Percentiles rank a stretch among this genome's conserved stretches.
Evolutionary conservation across 805 yeast species (phyloP).

Genomic region (Saccharomyces eubayanus): DNA sequence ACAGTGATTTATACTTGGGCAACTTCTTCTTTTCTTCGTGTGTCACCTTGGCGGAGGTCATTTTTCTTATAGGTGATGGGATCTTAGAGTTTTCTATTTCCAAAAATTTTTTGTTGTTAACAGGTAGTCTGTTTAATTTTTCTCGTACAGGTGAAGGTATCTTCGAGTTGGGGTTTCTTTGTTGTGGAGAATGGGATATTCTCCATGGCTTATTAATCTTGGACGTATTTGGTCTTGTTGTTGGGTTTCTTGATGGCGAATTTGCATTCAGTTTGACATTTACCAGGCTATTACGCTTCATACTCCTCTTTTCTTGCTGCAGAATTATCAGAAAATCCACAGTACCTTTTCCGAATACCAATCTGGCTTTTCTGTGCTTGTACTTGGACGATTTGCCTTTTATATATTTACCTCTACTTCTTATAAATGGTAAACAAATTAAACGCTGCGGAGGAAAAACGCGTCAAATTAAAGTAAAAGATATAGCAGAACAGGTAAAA

Average conservation of each 20-base stretch:
- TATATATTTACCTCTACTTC: neutral
- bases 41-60: neutral
- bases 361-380: neutral
- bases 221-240: neutral
- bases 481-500: neutral
- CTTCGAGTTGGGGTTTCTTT: neutral
- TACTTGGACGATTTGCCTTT: neutral
- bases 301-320: conserved; percentile 5
- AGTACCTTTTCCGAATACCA: neutral
- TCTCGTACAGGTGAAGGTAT: neutral
- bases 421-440: neutral
- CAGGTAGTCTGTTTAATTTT: neutral
- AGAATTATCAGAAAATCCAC: neutral
- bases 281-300: conserved; percentile 19
- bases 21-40: neutral
- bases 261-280: conserved; percentile 18
- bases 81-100: conserved; percentile 2
- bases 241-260: conserved; percentile 2
- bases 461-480: neutral
- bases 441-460: neutral
- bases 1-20: conserved; percentile 5
- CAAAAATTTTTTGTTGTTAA: neutral
- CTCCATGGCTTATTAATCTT: conserved; percentile 11
- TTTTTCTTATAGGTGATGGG: conserved; percentile 5
- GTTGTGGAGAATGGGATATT: conserved; percentile 10